Evolutionary conservation across 78 protist species (phyloP), one percentile per base, ranked within the genome.

Genomic region (Dictyostelium firmibasis): DNA sequence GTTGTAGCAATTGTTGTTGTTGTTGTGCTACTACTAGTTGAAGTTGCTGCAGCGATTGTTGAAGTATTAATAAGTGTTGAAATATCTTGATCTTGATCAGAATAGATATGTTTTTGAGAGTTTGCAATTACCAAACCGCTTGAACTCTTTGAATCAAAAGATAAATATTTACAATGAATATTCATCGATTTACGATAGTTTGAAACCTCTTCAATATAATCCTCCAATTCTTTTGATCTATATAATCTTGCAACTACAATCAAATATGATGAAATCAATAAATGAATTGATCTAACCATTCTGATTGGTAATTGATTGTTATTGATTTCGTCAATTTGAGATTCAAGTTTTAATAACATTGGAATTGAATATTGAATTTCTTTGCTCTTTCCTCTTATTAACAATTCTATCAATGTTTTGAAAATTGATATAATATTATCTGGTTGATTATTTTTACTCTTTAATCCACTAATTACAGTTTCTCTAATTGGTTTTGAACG

Each of bases 301-400:
- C 94, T 35, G 29, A 89, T 60, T 62, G 93, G 85, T 29, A 62
- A 27, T n/a, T 16, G 8, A 9, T 35, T 69, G 4, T 3, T 38
- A 23, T 25, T 44, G 13, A 47, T 47, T 3, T 27, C 44, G 13
- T 43, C 25, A 7, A 78, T 14, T 36, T 36, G 25, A 6, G 27
- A 67, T 47, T 89, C 82, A 20, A 89, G 60, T 64, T 50, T 44
- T 31, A 89, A 89, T 14, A 89, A 38, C 94, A 81, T 89, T 38
- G 94, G 94, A 16, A 89, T 70, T 4, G 94, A 64, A 35, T 89
- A 35, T 47, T 81, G 87, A 25, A 89, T 11, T 47, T 89, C 86
- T 43, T 81, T 89, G 20, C 35, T 69, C 53, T 47, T 89, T 4
- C 81, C 75, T 79, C 94, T 83, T 44, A 36, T 70, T 72, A 89